Evolutionary conservation across 108 stramenopile genomes (phyloP).

Genomic region (Mediolabrus comicus): DNA sequence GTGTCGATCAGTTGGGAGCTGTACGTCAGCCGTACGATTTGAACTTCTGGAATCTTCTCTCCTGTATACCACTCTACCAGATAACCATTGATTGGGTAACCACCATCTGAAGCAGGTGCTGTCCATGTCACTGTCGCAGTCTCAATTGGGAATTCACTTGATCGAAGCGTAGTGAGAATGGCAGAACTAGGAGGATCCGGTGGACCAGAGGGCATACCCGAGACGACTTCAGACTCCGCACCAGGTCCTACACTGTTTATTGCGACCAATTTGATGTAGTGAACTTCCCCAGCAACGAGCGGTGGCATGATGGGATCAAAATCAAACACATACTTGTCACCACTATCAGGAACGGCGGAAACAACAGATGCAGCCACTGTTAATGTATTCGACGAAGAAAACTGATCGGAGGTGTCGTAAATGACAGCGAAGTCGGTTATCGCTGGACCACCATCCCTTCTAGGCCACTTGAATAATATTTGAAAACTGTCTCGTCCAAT

Average conservation of each 20-base stretch:
- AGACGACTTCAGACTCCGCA: constrained; percentile 24
- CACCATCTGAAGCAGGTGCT: constrained; percentile 34
- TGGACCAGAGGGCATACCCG: constrained; percentile 30
- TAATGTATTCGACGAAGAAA: constrained; percentile 22
- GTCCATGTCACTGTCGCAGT: constrained; percentile 55
- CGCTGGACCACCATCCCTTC: constrained; percentile 55
- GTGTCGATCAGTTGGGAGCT: constrained; percentile 27
- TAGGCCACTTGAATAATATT: constrained; percentile 56
- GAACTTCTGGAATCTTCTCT: constrained; percentile 52
- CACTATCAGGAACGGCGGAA: constrained; percentile 14
- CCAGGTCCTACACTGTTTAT: constrained; percentile 59
- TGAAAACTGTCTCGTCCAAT: constrained; percentile 44
- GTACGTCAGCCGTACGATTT: constrained; percentile 43
- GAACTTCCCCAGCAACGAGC: constrained; percentile 46
- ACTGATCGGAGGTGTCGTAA: constrained; percentile 46
- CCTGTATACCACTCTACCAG: constrained; percentile 64
- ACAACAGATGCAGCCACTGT: constrained; percentile 8
- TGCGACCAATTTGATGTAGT: constrained; percentile 64
- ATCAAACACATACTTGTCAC: constrained; percentile 33
- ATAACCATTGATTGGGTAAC: constrained; percentile 59
- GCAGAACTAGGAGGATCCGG: constrained; percentile 26
- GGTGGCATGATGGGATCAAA: constrained; percentile 29
- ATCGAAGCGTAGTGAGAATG: constrained; percentile 21
- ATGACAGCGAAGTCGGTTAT: constrained; percentile 58
- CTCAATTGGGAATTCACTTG: constrained; percentile 43